Percentiles rank a stretch among this genome's conserved stretches.
These are phyloP conservation scores for Trichophyton simii DNA, from an alignment of 2,329 filamentous ascomycete species.

Conservation along the genomic window DNA sequence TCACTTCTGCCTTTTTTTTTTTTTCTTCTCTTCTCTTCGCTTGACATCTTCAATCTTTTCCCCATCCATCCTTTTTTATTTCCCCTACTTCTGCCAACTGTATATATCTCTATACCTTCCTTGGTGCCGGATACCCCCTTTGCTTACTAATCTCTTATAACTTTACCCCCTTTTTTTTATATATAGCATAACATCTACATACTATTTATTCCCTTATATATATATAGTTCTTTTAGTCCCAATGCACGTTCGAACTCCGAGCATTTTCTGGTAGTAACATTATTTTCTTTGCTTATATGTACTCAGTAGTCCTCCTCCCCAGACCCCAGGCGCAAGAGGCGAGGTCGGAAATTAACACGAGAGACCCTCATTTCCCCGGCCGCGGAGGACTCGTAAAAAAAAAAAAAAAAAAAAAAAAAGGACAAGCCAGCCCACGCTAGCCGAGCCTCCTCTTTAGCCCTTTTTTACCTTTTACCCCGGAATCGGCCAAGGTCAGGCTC, in stretches of 20 bases:
- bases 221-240: background rate
- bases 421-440: no score
- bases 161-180: no score
- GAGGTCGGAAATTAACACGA: background rate
- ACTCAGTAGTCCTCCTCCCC: no score
- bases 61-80: conserved; percentile 3
- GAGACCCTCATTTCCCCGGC: background rate
- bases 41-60: background rate
- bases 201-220: background rate
- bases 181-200: background rate
- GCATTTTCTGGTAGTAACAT: no score
- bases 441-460: no score
- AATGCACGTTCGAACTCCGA: no score
- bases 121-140: background rate
- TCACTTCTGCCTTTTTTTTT: background rate
- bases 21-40: background rate
- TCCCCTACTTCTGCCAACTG: background rate
- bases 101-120: background rate
- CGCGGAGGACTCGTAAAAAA: background rate
- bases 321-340: no score
- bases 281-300: no score
- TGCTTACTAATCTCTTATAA: background rate
- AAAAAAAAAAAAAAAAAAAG: background rate
- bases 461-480: background rate
- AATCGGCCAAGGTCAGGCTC: background rate